Percentiles rank a stretch among this genome's conserved stretches.
Evolutionary conservation across 768 basidiomycete species (phyloP).

Genomic region (Pholiota molesta): DNA sequence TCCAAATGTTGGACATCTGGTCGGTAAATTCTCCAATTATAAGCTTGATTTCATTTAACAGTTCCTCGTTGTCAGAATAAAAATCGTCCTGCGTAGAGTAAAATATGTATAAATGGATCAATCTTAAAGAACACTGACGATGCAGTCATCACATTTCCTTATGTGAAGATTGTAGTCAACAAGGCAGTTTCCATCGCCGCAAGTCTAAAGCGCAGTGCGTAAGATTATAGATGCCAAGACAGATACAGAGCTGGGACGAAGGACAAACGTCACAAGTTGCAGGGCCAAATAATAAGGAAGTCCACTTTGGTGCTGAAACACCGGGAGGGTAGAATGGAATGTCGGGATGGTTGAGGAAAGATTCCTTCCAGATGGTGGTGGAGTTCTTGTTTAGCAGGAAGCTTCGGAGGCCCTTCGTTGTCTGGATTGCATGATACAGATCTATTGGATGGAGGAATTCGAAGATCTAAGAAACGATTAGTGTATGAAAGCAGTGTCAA

Average conservation of each 20-base stretch:
- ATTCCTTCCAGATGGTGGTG: background rate
- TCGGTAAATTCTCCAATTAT: background rate
- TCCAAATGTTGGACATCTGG: background rate
- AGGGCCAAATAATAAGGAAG: constrained; percentile 24
- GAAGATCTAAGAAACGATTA: constrained; percentile 23
- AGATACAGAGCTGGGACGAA: background rate
- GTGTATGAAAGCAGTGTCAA: background rate
- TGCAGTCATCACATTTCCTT: background rate
- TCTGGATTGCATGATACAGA: constrained; percentile 33
- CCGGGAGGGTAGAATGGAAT: constrained; percentile 2
- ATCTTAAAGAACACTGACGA: background rate
- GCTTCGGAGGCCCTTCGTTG: constrained; percentile 23
- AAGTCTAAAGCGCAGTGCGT: background rate
- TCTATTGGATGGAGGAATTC: constrained; percentile 35
- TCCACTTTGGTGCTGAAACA: constrained; percentile 15
- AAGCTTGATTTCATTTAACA: background rate
- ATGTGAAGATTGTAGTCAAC: background rate
- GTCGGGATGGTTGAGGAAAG: constrained; percentile 7
- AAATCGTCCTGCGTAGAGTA: background rate
- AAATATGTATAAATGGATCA: background rate
- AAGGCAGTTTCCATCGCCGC: background rate
- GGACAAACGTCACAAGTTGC: constrained; percentile 25
- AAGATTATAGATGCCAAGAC: background rate
- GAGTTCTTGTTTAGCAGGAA: constrained; percentile 5
- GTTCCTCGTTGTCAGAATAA: background rate